These are phyloP conservation scores for Alternaria dauci DNA, from an alignment of 2,329 filamentous ascomycete genomes.

Conservation along the genomic window DNA sequence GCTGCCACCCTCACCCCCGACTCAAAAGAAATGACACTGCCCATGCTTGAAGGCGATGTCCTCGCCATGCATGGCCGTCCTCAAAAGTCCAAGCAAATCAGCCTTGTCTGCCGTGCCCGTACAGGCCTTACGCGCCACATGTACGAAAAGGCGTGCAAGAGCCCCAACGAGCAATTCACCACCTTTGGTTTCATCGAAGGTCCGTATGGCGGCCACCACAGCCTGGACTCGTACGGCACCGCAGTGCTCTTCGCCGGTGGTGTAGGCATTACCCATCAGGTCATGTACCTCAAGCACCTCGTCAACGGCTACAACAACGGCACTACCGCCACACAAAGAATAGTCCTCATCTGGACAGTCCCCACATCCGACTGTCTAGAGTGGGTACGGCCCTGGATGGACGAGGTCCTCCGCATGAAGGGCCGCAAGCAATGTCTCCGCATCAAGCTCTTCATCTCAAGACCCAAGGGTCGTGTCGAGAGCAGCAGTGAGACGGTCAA, in stretches of 20 bases:
- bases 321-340: conserved; percentile 74
- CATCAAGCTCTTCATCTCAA: conserved; percentile 70
- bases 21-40: conserved; percentile 47
- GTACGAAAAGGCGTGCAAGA: conserved; percentile 71
- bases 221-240: conserved; percentile 77
- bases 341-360: conserved; percentile 81
- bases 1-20: conserved; percentile 45
- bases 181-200: conserved; percentile 76
- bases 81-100: conserved; percentile 60
- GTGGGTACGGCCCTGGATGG: conserved; percentile 73
- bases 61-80: conserved; percentile 27
- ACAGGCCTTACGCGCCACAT: conserved; percentile 77
- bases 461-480: conserved; percentile 65
- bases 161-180: conserved; percentile 66
- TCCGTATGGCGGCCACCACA: conserved; percentile 76
- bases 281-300: conserved; percentile 77
- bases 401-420: conserved; percentile 68
- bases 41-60: conserved; percentile 43
- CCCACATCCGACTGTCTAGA: conserved; percentile 72
- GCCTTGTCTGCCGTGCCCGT: conserved; percentile 75
- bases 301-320: conserved; percentile 73
- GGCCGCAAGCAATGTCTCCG: conserved; percentile 66
- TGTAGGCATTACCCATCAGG: conserved; percentile 81
- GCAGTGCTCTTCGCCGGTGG: conserved; percentile 82
- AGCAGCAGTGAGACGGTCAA: conserved; percentile 66